These are phyloP conservation scores for Syncephalastrum contaminatum DNA, from an alignment of 371 early-diverging fungal species.

Conservation along the genomic window DNA sequence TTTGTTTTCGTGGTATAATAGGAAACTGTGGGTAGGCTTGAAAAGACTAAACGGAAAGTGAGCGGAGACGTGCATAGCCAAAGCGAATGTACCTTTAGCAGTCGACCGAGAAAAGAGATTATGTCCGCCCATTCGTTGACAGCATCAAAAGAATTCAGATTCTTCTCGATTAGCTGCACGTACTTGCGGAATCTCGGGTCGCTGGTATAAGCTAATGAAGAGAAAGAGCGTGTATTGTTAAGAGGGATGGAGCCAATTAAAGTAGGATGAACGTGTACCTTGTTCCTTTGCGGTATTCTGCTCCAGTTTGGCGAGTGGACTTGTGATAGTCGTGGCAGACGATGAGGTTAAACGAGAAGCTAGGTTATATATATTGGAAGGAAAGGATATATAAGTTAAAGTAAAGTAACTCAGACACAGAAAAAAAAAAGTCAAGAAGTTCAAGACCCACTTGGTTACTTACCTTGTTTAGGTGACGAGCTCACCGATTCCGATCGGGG, in stretches of 20 bases:
- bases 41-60: constrained; percentile 57
- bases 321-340: neutral
- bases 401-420: too few relatives aligned
- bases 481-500: too few relatives aligned
- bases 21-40: constrained; percentile 78
- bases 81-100: constrained; percentile 63
- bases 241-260: neutral
- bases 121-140: constrained; percentile 97
- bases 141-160: constrained; percentile 86
- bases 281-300: constrained; percentile 14
- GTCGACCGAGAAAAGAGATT: constrained; percentile 84
- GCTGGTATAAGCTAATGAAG: constrained; percentile 24
- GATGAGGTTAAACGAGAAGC: neutral
- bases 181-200: constrained; percentile 84
- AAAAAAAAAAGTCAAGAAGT: too few relatives aligned
- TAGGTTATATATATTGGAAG: neutral
- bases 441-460: too few relatives aligned
- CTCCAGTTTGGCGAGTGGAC: constrained; percentile 13
- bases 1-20: constrained; percentile 80
- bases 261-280: constrained; percentile 10
- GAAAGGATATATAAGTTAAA: too few relatives aligned
- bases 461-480: too few relatives aligned
- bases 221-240: neutral
- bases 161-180: constrained; percentile 80
- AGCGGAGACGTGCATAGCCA: neutral